Conservation (phyloP, 495 filamentous ascomycete species). For the Recurvomyces mirabilis region DNA sequence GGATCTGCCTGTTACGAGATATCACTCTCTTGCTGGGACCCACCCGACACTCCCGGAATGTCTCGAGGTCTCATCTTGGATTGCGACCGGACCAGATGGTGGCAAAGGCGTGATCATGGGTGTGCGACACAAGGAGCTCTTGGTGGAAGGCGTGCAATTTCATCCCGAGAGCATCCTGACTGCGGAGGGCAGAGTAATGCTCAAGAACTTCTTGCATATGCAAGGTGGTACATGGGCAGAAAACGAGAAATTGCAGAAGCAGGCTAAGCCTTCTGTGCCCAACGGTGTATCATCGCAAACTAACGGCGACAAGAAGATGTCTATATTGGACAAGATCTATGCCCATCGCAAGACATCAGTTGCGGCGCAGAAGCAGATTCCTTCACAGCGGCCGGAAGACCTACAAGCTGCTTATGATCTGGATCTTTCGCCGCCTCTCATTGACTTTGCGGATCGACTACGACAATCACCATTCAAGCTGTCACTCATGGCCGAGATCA, state of each 20-base stretch:
- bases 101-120: conserved; percentile 87
- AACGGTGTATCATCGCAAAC: conserved; percentile 25
- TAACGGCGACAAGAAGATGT: conserved; percentile 47
- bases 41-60: conserved; percentile 76
- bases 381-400: conserved; percentile 70
- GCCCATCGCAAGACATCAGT: conserved; percentile 68
- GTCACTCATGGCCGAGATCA: conserved; percentile 92
- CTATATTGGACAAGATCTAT: conserved; percentile 88
- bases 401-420: conserved; percentile 80
- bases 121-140: conserved; percentile 78
- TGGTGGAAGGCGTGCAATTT: conserved; percentile 91
- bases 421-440: conserved; percentile 72
- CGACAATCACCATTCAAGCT: conserved; percentile 69
- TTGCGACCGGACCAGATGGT: conserved; percentile 45
- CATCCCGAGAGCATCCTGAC: conserved; percentile 97
- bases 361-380: conserved; percentile 71
- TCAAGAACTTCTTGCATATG: conserved; percentile 82
- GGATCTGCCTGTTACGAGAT: conserved; percentile 77
- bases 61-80: conserved; percentile 85
- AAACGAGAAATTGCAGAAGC: conserved; percentile 40
- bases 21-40: conserved; percentile 92
- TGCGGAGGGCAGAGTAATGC: conserved; percentile 73
- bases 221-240: conserved; percentile 83
- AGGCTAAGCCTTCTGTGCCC: conserved; percentile 6
- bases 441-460: conserved; percentile 69